Base-by-base conservation (phyloP, 2,329 filamentous ascomycete species). In the Cytospora piceicola region DNA sequence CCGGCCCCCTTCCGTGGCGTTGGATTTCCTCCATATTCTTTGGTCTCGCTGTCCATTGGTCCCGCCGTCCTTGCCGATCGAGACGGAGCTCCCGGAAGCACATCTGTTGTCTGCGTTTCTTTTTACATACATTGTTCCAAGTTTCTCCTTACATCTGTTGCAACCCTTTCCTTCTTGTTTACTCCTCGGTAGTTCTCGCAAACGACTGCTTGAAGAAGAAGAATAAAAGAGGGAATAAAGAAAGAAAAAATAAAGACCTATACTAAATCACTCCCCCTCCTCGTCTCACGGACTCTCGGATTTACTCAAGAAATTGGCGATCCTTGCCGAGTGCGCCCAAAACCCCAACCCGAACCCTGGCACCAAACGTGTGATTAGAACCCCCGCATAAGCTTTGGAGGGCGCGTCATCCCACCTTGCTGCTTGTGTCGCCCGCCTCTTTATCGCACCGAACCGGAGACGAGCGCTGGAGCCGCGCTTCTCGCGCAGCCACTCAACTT, bases 381-480 rank as follows among this genome's bases (percentile, higher is more conserved):
- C n/a, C 39, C 39, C 46, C 46, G n/a, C 46, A 12, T 5, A n/a
- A 46, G n/a, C 42, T 15, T 42, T 46, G 42, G n/a, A 46, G 11
- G 42, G n/a, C 46, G 46, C n/a, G n/a, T 49, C 46, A 49, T 49
- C 22, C 46, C n/a, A 49, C 46, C 2, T 49, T 29, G 27, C 27
- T 29, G 27, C 27, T 29, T 49, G 46, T 49, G n/a, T 49, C 46
- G 46, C 46, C 46, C n/a, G 46, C 46, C 34, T 24, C n/a, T 49
- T 49, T 22, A 24, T 49, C 46, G n/a, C 46, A 49, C 46, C 46
- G n/a, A 49, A 4, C n/a, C 9, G 46, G n/a, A 49, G 46, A 12
- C 46, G n/a, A 49, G 46, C 46, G 46, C 46, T 24, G 46, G 46
- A n/a, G n/a, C 46, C 46, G 46, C 46, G 46, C 46, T 49, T 49